Evolutionary conservation across 2,329 filamentous ascomycete species (phyloP).

Genomic region (Monosporascus sp.): DNA sequence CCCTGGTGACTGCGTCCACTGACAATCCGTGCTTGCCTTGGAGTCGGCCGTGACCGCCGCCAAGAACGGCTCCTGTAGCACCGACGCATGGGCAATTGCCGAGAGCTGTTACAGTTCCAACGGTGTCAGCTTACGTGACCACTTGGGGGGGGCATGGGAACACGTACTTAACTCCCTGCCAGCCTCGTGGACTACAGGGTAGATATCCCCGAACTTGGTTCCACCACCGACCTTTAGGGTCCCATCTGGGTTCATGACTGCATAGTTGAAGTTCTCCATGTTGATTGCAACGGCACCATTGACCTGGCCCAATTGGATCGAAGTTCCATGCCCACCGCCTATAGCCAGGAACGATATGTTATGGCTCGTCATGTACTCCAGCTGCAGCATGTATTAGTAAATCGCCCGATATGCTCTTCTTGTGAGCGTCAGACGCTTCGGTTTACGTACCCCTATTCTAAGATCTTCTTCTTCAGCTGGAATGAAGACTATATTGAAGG

Average conservation of each 20-base stretch:
- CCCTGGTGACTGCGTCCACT: conserved; percentile 32
- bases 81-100: conserved; percentile 5
- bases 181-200: conserved; percentile 2
- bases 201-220: conserved; percentile 4
- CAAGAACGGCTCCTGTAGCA: conserved; percentile 25
- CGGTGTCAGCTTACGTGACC: not conserved
- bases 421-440: not conserved
- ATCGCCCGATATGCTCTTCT: not conserved
- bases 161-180: conserved; percentile 8
- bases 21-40: conserved; percentile 37
- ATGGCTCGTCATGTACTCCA: conserved; percentile 9
- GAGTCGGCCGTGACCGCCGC: conserved; percentile 38
- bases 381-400: not conserved
- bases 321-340: conserved; percentile 9
- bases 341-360: conserved; percentile 9
- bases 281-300: conserved; percentile 9
- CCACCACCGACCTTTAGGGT: conserved; percentile 6
- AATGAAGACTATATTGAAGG: conserved; percentile 7
- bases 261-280: conserved; percentile 6
- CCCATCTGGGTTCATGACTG: conserved; percentile 5
- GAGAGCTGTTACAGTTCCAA: not conserved
- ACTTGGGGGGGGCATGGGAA: not conserved
- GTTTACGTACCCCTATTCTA: conserved; percentile 5
- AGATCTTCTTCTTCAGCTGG: conserved; percentile 8
- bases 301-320: conserved; percentile 1